phyloP scores from a whole-genome alignment of 306 rosid genomes.

The Hippophae rhamnoides region DNA sequence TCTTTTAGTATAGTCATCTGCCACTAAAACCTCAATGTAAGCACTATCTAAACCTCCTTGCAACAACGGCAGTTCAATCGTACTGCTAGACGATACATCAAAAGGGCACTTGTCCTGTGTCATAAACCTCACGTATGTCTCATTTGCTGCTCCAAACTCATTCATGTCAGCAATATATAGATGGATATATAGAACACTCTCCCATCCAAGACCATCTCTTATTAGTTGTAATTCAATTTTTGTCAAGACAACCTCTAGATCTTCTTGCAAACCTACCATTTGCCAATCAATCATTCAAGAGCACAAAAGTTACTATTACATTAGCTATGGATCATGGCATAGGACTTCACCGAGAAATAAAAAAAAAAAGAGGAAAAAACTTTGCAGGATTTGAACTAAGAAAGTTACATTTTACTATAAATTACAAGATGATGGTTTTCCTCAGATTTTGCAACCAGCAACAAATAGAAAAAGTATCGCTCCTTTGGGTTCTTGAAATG shows the following conservation, averaged over 20 bases:
- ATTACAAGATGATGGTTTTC: slow-evolving; percentile 34
- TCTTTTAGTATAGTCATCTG: slow-evolving; percentile 55
- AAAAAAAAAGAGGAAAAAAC: not conserved
- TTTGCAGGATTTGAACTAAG: slow-evolving; percentile 10
- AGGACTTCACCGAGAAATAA: slow-evolving; percentile 1
- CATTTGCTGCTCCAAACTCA: slow-evolving; percentile 68
- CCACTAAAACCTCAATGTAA: slow-evolving; percentile 71
- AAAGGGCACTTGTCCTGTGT: slow-evolving; percentile 75
- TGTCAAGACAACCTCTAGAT: slow-evolving; percentile 49
- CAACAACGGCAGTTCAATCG: slow-evolving; percentile 69
- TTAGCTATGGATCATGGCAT: not conserved
- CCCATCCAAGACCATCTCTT: slow-evolving; percentile 63
- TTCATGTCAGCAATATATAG: slow-evolving; percentile 81
- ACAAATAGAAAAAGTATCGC: slow-evolving; percentile 52
- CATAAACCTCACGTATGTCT: slow-evolving; percentile 61
- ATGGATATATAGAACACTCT: slow-evolving; percentile 77
- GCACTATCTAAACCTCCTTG: slow-evolving; percentile 63
- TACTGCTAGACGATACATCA: slow-evolving; percentile 96
- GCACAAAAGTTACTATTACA: slow-evolving; percentile 1
- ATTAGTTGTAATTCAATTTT: slow-evolving; percentile 55
- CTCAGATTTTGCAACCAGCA: slow-evolving; percentile 75
- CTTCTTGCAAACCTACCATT: slow-evolving; percentile 61
- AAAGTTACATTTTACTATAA: slow-evolving; percentile 17
- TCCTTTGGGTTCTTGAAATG: slow-evolving; percentile 58
- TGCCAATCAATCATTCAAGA: slow-evolving; percentile 26